These are phyloP conservation scores for Globisporangium alternatum DNA, from an alignment of 352 stramenopile genomes.

Conservation along the genomic window DNA sequence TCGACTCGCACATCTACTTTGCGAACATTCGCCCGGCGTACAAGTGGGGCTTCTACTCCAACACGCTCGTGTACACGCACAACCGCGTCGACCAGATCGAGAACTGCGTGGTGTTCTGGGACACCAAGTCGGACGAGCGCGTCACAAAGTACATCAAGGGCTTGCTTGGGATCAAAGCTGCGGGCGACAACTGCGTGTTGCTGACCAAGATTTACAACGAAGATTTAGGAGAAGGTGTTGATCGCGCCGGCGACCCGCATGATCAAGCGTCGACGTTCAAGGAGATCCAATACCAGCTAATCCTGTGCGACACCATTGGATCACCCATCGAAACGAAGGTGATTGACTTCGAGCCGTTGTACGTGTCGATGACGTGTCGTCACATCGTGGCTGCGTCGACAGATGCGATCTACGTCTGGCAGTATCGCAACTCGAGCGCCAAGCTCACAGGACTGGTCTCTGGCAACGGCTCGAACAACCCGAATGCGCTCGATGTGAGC, in stretches of 20 bases:
- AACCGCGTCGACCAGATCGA: slow-evolving; percentile 86
- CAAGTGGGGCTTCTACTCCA: slow-evolving; percentile 88
- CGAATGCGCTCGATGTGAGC: slow-evolving; percentile 44
- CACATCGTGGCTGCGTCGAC: slow-evolving; percentile 80
- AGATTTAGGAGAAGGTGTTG: slow-evolving; percentile 37
- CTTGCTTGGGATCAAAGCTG: slow-evolving; percentile 71
- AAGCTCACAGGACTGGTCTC: slow-evolving; percentile 70
- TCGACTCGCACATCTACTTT: slow-evolving; percentile 96
- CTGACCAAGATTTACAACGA: slow-evolving; percentile 84
- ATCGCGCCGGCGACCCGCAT: slow-evolving; percentile 9
- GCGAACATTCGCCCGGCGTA: slow-evolving; percentile 93
- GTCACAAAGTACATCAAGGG: slow-evolving; percentile 87
- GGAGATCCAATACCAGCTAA: slow-evolving; percentile 80
- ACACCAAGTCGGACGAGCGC: slow-evolving; percentile 84
- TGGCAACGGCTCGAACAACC: slow-evolving; percentile 23
- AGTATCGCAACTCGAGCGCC: slow-evolving; percentile 87
- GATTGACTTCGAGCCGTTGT: slow-evolving; percentile 82
- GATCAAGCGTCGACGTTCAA: slow-evolving; percentile 31
- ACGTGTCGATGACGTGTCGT: slow-evolving; percentile 83
- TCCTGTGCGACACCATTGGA: slow-evolving; percentile 85
- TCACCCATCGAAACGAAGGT: slow-evolving; percentile 84
- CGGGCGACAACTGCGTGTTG: slow-evolving; percentile 85
- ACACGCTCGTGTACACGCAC: slow-evolving; percentile 92
- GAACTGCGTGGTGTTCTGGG: slow-evolving; percentile 90
- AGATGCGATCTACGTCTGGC: slow-evolving; percentile 91